A percentile compares a stretch with the other conserved stretches of the same genome.
Conservation (phyloP, 2,329 filamentous ascomycete genomes). For the Tolypocladium ovalisporum region DNA sequence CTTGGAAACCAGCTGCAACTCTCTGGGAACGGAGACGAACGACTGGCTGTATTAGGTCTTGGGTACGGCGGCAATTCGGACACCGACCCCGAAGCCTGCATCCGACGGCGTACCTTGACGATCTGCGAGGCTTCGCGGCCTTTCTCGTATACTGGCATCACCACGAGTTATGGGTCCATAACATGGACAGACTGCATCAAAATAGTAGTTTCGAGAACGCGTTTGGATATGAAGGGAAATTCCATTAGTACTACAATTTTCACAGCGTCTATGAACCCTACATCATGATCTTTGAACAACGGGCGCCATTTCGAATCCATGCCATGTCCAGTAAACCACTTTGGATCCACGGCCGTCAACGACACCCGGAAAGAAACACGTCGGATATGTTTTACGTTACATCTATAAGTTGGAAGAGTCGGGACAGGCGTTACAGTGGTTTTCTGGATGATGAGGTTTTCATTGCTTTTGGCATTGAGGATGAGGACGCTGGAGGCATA, state of each 20-base stretch:
- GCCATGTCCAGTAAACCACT: slow-evolving; percentile 38
- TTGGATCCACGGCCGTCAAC: slow-evolving; percentile 42
- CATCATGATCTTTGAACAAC: slow-evolving; percentile 36
- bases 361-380: slow-evolving; percentile 16
- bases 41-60: background rate
- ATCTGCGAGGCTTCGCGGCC: slow-evolving; percentile 55
- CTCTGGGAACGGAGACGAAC: background rate
- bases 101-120: slow-evolving; percentile 49
- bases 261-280: slow-evolving; percentile 47
- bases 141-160: slow-evolving; percentile 56
- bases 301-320: slow-evolving; percentile 37
- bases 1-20: background rate
- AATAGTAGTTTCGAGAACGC: slow-evolving; percentile 37
- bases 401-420: slow-evolving; percentile 41
- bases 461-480: slow-evolving; percentile 45
- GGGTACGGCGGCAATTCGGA: background rate
- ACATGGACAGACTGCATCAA: slow-evolving; percentile 2
- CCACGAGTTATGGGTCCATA: slow-evolving; percentile 47
- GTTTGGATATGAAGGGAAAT: slow-evolving; percentile 37
- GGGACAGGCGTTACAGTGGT: slow-evolving; percentile 39
- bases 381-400: slow-evolving; percentile 49
- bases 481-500: slow-evolving; percentile 34
- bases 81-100: slow-evolving; percentile 20
- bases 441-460: slow-evolving; percentile 45
- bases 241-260: slow-evolving; percentile 31